phyloP scores from a whole-genome alignment of 768 basidiomycete genomes.

The Termitomyces sp. region DNA sequence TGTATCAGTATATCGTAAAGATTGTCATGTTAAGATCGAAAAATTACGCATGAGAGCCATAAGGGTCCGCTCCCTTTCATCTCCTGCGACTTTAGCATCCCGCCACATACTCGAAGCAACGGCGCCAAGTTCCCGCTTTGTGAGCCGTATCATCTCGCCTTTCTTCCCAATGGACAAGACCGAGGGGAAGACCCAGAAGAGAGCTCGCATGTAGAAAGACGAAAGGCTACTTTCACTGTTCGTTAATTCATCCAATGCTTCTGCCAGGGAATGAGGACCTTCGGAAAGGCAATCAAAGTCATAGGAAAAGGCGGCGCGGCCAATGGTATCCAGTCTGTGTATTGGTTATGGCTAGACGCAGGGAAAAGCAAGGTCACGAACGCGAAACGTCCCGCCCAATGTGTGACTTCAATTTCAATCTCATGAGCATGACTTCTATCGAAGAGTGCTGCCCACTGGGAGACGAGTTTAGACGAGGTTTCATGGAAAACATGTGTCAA shows the following conservation, averaged over 20 bases:
- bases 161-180: constrained; percentile 54
- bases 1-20: background rate
- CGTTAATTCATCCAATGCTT: constrained; percentile 55
- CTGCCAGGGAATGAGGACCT: constrained; percentile 42
- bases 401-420: constrained; percentile 49
- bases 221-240: constrained; percentile 54
- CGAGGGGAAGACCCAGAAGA: constrained; percentile 58
- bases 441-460: constrained; percentile 44
- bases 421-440: constrained; percentile 36
- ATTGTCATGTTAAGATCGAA: background rate
- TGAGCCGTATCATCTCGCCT: constrained; percentile 51
- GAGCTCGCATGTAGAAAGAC: constrained; percentile 61
- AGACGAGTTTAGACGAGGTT: constrained; percentile 47
- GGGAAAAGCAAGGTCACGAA: constrained; percentile 23
- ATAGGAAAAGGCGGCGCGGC: constrained; percentile 59
- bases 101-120: constrained; percentile 50
- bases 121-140: constrained; percentile 50
- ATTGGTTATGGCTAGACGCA: constrained; percentile 3
- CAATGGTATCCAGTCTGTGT: constrained; percentile 53
- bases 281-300: constrained; percentile 57
- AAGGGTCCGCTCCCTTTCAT: constrained; percentile 41
- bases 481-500: constrained; percentile 51
- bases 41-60: constrained; percentile 54
- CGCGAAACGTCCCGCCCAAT: constrained; percentile 62
- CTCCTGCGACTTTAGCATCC: constrained; percentile 45